Base-by-base conservation (phyloP, 805 yeast species). In the Ogataea neopini region DNA sequence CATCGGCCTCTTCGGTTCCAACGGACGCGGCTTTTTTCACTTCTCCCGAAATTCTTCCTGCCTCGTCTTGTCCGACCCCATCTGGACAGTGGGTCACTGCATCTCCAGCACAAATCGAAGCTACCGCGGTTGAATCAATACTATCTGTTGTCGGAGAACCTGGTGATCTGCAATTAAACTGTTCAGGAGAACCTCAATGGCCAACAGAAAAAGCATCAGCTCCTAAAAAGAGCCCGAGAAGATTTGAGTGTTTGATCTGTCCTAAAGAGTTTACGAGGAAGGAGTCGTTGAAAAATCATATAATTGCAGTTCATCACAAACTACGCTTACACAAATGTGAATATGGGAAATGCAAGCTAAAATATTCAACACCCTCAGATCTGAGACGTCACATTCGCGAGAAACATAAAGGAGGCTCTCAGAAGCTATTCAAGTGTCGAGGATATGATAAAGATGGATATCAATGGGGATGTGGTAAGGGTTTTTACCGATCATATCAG, bases 271-370 rank as follows among this genome's bases (percentile, higher is more conserved):
- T 56, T 32, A 54, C 60, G 2, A 36, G 61, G n/a, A 51, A 52
- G 35, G 61, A 58, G 26, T 51, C 61, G 6, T 42, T 58, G 25
- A 56, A 51, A 29, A 54, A 54, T 32, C 61, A 58, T 33, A 50
- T 54, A 13, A 44, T 49, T 3, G 54, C 61, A 1, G 55, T 52
- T 6, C 61, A 58, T 37, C 42, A 50, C 17, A 51, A 49, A 9
- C 41, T 52, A 3, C 54, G 45, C 40, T 57, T 53, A 10, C 51
- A 52, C 40, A 44, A 44, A 28, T 58, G 61, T 37, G 35, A 37
- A 15, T 44, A 50, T 30, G 25, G 40, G 10, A 40, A 46, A 8
- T 51, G 60, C 35, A 2, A 28, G 8, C 39, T 40, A 4, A 42
- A 44, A 15, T 52, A 58, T 15, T 52, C 57, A 7, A 54, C 59